These are phyloP conservation scores for Setaria italica DNA, from an alignment of 202 grass and related monocot species.

Conservation along the genomic window DNA sequence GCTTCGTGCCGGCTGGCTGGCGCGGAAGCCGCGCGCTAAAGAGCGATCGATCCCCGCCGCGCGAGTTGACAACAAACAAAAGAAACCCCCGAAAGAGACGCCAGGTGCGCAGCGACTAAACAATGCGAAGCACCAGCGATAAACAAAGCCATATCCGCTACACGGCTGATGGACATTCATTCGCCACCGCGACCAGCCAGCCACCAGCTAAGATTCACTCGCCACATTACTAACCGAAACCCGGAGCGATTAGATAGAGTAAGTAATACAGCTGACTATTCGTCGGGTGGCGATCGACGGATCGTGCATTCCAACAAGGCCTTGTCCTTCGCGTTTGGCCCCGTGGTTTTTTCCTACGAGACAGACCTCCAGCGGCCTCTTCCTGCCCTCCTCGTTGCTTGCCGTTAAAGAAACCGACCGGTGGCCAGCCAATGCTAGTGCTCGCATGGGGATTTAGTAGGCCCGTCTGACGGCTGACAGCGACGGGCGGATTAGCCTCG, in stretches of 20 bases:
- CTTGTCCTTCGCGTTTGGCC: not conserved
- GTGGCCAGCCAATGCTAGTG: slow-evolving; percentile 11
- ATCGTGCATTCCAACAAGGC: slow-evolving; percentile 39
- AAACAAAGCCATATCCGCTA: not conserved
- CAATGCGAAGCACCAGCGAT: not conserved
- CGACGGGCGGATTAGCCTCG: slow-evolving; percentile 13
- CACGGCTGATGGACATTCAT: not conserved
- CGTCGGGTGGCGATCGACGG: not conserved
- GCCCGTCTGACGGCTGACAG: slow-evolving; percentile 37
- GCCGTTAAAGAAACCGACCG: slow-evolving; percentile 43
- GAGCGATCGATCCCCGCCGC: not conserved
- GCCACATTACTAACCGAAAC: not conserved
- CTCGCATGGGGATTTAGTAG: slow-evolving; percentile 40
- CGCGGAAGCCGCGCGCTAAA: too few relatives aligned
- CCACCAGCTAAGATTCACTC: slow-evolving; percentile 30
- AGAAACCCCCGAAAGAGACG: slow-evolving; percentile 16
- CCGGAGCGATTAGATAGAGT: not conserved
- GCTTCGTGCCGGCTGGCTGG: slow-evolving; percentile 11
- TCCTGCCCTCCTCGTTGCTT: slow-evolving; percentile 29
- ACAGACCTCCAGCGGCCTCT: too few relatives aligned
- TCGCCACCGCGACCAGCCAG: slow-evolving; percentile 31
- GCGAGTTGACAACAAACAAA: slow-evolving; percentile 14
- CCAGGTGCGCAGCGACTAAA: not conserved
- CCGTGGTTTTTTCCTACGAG: too few relatives aligned
- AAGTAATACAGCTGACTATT: not conserved